Base-by-base conservation (phyloP, 176 grass and related monocot species). In the Phoenix roebelenii region DNA sequence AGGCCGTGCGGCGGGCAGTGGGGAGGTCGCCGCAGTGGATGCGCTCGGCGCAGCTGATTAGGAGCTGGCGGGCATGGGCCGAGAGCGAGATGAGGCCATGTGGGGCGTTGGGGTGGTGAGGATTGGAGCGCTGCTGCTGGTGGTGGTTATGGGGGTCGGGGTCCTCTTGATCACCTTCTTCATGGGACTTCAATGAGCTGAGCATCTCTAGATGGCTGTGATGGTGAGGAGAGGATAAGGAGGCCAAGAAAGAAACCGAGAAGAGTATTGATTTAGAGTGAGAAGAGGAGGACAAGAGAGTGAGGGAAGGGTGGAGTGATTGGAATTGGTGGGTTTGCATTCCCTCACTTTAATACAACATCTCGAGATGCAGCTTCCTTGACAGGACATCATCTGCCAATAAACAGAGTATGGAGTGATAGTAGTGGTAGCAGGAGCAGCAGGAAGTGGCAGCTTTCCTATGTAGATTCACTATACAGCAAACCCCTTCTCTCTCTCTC, bases 351-450 rank as follows among this genome's bases (percentile, higher is more conserved):
- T 68, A 68, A 68, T 22, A 68, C 51, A 86, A 73, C 79, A 81
- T 80, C 80, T 83, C 82, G 64, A 51, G 66, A 74, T 77, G 76
- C 70, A 84, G 81, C 93, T 85, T 98, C 87, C 76, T 78, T 92
- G 84, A 92, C 79, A 92, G 93, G 81, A 89, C 93, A 92, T 85
- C 78, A 92, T 98, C 87, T 88, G 82, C 83, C 82, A 98, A 88
- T 30, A 82, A 88, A 85, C 69, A 87, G 78, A 44, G 51, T 67
- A 54, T 66, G 61, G 76, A 51, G 69, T 63, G 73, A 74, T 82
- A 49, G 77, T 69, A 58, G 73, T 39, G 76, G 53, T 74, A 59
- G 20, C 65, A 77, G 69, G 68, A 82, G 75, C 60, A 66, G 55
- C 4, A 70, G 72, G 64, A 54, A 77, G 78, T 82, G 70, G 65